Conservation (phyloP, 2,329 filamentous ascomycete genomes). For the Orbilia oligospora region DNA sequence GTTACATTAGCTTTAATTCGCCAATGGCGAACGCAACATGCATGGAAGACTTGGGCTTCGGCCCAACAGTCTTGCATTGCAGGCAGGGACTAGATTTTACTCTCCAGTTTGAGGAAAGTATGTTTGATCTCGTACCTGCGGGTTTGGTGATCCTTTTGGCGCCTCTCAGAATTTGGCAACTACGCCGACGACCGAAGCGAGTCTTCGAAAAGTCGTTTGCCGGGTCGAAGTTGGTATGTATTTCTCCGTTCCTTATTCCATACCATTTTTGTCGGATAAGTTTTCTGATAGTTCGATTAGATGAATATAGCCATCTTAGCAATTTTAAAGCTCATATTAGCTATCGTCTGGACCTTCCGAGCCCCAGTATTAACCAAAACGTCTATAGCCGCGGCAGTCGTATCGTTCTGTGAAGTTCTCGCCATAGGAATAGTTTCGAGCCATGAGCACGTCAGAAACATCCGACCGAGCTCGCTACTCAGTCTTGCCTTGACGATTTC, state of each 20-base stretch:
- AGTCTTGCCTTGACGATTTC: slow-evolving; percentile 41
- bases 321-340: slow-evolving; percentile 41
- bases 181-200: slow-evolving; percentile 38
- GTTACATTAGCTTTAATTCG: background rate
- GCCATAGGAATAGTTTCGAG: slow-evolving; percentile 44
- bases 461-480: slow-evolving; percentile 50
- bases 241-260: background rate
- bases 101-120: slow-evolving; percentile 46
- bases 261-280: background rate
- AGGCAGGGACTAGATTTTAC: slow-evolving; percentile 48
- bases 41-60: slow-evolving; percentile 46
- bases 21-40: slow-evolving; percentile 47
- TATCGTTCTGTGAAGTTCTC: slow-evolving; percentile 54
- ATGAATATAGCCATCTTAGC: slow-evolving; percentile 44
- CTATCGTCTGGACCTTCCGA: slow-evolving; percentile 41
- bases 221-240: slow-evolving; percentile 46
- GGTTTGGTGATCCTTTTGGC: slow-evolving; percentile 40
- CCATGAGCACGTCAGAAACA: slow-evolving; percentile 56
- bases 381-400: slow-evolving; percentile 36
- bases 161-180: slow-evolving; percentile 41
- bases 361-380: slow-evolving; percentile 41
- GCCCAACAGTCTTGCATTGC: slow-evolving; percentile 42
- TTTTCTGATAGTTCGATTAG: slow-evolving; percentile 12
- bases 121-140: slow-evolving; percentile 44
- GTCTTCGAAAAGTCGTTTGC: slow-evolving; percentile 57